Conservation (phyloP, 805 yeast genomes). For the Pichia nanzhaoensis region DNA sequence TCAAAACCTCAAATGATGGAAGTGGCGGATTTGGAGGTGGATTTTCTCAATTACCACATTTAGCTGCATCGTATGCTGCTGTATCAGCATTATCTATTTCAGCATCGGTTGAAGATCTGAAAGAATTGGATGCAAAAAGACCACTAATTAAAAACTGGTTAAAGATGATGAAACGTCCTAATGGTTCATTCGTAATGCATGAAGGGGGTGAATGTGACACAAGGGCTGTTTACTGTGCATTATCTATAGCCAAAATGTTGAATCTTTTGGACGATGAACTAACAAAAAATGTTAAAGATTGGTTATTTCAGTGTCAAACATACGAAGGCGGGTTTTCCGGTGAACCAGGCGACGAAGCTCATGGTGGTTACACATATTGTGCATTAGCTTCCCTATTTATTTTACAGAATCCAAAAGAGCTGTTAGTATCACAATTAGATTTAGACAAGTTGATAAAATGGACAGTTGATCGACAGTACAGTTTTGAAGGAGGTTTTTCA, state of each 20-base stretch:
- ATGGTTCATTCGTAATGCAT: conserved; percentile 79
- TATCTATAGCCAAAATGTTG: conserved; percentile 64
- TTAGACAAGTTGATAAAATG: conserved; percentile 51
- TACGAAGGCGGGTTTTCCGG: conserved; percentile 97
- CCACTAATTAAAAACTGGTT: conserved; percentile 55
- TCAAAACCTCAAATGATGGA: conserved; percentile 18
- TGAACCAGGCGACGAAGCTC: conserved; percentile 79
- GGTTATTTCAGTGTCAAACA: conserved; percentile 70
- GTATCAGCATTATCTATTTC: conserved; percentile 52
- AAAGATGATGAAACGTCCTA: conserved; percentile 47
- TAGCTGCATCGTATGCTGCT: conserved; percentile 80
- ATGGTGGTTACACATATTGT: conserved; percentile 95
- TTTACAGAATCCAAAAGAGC: conserved; percentile 34
- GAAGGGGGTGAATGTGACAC: conserved; percentile 77
- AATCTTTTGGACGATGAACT: conserved; percentile 59
- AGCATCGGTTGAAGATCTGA: conserved; percentile 37
- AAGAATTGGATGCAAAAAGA: conserved; percentile 34
- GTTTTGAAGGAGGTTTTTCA: conserved; percentile 76
- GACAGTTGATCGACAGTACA: conserved; percentile 63
- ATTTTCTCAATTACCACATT: conserved; percentile 69
- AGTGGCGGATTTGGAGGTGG: conserved; percentile 80
- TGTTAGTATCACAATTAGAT: conserved; percentile 30
- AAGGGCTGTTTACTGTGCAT: conserved; percentile 80
- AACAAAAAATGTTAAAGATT: conserved; percentile 43
- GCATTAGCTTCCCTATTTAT: conserved; percentile 61